phyloP scores from a whole-genome alignment of 1,139 yeast species.

The Meyerozyma sp. region DNA sequence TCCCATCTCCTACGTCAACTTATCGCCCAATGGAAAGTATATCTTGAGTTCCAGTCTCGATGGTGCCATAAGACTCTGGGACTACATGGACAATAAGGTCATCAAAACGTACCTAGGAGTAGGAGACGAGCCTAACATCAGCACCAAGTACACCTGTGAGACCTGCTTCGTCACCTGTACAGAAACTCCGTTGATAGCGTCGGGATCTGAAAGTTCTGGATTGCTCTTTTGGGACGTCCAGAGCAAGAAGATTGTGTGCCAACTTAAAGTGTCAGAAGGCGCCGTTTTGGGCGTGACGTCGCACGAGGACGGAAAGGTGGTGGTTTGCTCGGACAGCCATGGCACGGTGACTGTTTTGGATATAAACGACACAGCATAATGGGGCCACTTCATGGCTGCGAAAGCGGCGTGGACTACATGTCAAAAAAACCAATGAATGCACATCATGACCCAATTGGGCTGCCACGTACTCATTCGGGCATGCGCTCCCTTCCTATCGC shows the following conservation, averaged over 20 bases:
- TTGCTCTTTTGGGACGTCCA: slow-evolving; percentile 75
- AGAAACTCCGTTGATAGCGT: slow-evolving; percentile 40
- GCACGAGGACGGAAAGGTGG: slow-evolving; percentile 4
- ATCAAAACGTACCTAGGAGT: slow-evolving; percentile 63
- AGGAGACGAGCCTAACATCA: slow-evolving; percentile 28
- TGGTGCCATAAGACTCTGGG: slow-evolving; percentile 76
- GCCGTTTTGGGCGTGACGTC: slow-evolving; percentile 8
- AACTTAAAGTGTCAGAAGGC: slow-evolving; percentile 10
- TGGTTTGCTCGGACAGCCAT: slow-evolving; percentile 6
- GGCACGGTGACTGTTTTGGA: slow-evolving; percentile 8
- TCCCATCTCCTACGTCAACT: slow-evolving; percentile 69
- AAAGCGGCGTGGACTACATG: neutral
- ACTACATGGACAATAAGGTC: slow-evolving; percentile 70
- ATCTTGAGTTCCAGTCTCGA: slow-evolving; percentile 77
- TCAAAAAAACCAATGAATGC: too few relatives aligned
- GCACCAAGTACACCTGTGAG: slow-evolving; percentile 37
- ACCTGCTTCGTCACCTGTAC: slow-evolving; percentile 39
- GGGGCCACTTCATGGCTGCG: neutral
- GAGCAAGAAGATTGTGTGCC: slow-evolving; percentile 46
- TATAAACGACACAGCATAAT: neutral
- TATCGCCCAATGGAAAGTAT: slow-evolving; percentile 80
- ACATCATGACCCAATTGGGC: neutral
- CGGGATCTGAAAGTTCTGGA: slow-evolving; percentile 63
- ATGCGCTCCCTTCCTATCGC: neutral
- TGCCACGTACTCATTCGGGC: neutral